These are phyloP conservation scores for Brettanomyces bruxellensis DNA, from an alignment of 805 yeast species.

Conservation along the genomic window DNA sequence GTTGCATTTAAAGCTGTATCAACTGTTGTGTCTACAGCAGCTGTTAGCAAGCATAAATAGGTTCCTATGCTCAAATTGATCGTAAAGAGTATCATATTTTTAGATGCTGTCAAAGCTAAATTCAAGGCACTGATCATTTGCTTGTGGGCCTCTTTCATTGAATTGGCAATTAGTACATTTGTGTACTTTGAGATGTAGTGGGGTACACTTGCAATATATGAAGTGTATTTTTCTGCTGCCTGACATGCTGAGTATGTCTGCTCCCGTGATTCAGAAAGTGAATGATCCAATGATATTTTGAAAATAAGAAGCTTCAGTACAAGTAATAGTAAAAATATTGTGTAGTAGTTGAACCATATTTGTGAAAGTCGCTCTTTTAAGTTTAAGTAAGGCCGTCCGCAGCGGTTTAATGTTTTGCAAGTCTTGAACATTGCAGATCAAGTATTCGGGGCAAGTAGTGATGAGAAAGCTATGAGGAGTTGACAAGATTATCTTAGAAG, in stretches of 20 bases:
- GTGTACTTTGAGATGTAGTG: constrained; percentile 47
- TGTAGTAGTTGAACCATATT: constrained; percentile 55
- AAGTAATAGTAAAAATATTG: constrained; percentile 46
- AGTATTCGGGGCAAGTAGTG: too few relatives aligned
- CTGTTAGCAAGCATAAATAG: constrained; percentile 69
- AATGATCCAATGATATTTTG: constrained; percentile 32
- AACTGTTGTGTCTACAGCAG: constrained; percentile 65
- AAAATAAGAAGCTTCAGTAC: constrained; percentile 56
- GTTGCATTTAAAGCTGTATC: constrained; percentile 69
- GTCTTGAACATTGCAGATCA: too few relatives aligned
- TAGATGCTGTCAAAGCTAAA: constrained; percentile 45
- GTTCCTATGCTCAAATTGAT: constrained; percentile 78
- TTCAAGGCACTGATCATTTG: constrained; percentile 36
- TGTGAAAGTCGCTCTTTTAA: constrained; percentile 52
- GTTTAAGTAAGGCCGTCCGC: constrained; percentile 32
- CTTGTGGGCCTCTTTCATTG: constrained; percentile 39
- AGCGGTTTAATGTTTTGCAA: too few relatives aligned
- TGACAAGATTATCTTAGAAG: too few relatives aligned
- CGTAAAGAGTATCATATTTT: constrained; percentile 51
- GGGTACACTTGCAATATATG: constrained; percentile 37
- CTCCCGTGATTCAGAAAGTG: constrained; percentile 31
- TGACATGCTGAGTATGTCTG: constrained; percentile 37
- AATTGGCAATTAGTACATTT: constrained; percentile 38
- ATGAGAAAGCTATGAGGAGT: too few relatives aligned
- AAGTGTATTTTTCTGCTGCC: constrained; percentile 31